Base-by-base conservation (phyloP, 139 green algal genomes). In the Tetradesmus lagerheimii region DNA sequence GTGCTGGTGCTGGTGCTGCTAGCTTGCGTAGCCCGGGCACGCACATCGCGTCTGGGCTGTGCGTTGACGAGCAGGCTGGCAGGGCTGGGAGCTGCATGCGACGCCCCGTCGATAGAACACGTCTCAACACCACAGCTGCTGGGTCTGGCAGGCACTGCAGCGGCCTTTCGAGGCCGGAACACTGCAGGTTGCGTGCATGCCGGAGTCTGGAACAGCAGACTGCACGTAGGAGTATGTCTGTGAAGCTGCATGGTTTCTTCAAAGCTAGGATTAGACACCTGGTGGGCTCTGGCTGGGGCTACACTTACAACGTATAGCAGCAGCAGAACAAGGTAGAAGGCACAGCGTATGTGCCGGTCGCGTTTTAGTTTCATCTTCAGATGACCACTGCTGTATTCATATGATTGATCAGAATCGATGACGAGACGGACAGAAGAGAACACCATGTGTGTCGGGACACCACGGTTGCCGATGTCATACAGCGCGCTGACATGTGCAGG, bases 1-100 rank as follows among this genome's bases (percentile, higher is more conserved):
- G n/a, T 78, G n/a, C 11, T 78, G 67, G n/a, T 78, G 67, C n/a
- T 78, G 31, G 67, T 78, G 67, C 57, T 71, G 67, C 57, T 71
- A 71, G 57, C 57, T 23, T 71, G 57, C 57, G 57, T 71, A 11
- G 57, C 57, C 57, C 57, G 57, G 57, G 57, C 57, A 71, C 57
- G 57, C 57, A 71, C 57, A 71, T 71, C 57, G 20, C 57, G 57
- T 5, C 9, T 71, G 57, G 57, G 20, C 57, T 71, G 57, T 23
- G 23, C 57, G 57, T 71, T 71, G 23, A 71, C 57, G 57, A n/a
- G 57, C 57, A 71, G 57, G 57, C 4, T 4, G 31, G 57, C 57
- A 71, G 57, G 57, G 57, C 57, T 71, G 57, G 20, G 57, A 71
- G 57, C 57, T 71, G 57, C 57, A 9, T 71, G 57, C 20, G 20